Base-by-base conservation (phyloP, 352 stramenopile genomes). In the Phytophthora aleatoria region DNA sequence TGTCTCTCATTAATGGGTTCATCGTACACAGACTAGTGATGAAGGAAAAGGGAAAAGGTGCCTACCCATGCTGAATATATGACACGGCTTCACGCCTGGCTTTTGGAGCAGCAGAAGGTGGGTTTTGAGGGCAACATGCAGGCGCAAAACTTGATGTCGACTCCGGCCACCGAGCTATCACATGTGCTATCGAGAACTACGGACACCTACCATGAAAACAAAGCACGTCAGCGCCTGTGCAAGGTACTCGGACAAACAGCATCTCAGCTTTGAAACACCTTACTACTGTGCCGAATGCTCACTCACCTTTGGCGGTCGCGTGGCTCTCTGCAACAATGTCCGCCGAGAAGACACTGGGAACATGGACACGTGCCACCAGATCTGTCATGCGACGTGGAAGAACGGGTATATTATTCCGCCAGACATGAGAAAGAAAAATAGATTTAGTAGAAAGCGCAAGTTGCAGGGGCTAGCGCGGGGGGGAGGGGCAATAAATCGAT, bases 1-100 rank as follows among this genome's bases (percentile, higher is more conserved):
- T 68, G 67, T 31, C 61, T 28, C 13, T 75, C 0, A 52, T 75
- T 5, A 76, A 76, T 39, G 31, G 45, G 9, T 72, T 50, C 53
- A 61, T 76, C 24, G 38, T 76, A 3, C 30, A 69, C 50, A 51
- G 47, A 2, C 11, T 68, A 4, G 26, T 49, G 16, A 58, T 64
- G 27, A 26, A 55, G 2, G 47, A 59, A 9, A 47, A 61, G 2
- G 33, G 48, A 2, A 42, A 71, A 36, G 15, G 47, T 56, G 31
- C 53, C 60, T 33, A 58, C 50, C 0, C 60, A 70, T 31, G 50
- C 54, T 2, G 55, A 56, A 2, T 70, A 63, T 45, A 49, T 68
- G 35, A 6, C 12, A 2, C 50, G 50, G 0, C 24, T 70, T 7
- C 67, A 67, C 11, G 3, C 12, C 1, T 51, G 67, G 33, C 45